Percentiles rank a stretch among this genome's conserved stretches.
Conservation (phyloP, 108 stramenopile genomes). For the Fragilariopsis cylindrus region DNA sequence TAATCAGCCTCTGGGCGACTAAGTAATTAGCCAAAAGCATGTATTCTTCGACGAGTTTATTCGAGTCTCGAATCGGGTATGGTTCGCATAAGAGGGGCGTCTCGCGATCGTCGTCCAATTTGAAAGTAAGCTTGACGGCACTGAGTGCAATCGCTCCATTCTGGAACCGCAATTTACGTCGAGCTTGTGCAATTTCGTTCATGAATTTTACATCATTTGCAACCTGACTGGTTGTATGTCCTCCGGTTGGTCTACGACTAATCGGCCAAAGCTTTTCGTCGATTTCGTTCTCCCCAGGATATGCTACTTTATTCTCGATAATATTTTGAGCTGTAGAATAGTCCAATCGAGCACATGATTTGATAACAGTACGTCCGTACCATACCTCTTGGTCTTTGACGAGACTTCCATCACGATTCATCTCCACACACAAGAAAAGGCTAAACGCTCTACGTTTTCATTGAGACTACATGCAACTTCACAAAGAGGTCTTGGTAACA, state of each 20-base stretch:
- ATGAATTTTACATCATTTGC: constrained; percentile 87
- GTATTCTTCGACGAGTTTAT: constrained; percentile 95
- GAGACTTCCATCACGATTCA: constrained; percentile 91
- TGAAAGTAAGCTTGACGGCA: constrained; percentile 89
- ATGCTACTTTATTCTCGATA: constrained; percentile 80
- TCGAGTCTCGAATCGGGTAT: constrained; percentile 93
- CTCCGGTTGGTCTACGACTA: constrained; percentile 82
- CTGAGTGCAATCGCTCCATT: constrained; percentile 92
- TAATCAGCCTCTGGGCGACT: constrained; percentile 92
- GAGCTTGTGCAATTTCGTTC: constrained; percentile 85
- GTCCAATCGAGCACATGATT: constrained; percentile 92
- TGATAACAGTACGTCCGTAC: constrained; percentile 94
- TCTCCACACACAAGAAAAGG: constrained; percentile 95
- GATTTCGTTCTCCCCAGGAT: constrained; percentile 41
- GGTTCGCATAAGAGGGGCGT: constrained; percentile 77
- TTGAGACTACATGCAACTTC: constrained; percentile 95
- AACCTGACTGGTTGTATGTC: constrained; percentile 81
- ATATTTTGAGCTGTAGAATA: constrained; percentile 95
- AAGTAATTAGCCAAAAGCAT: constrained; percentile 98
- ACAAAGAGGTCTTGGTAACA: constrained; percentile 91
- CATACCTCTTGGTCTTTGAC: constrained; percentile 73
- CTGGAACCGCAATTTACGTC: constrained; percentile 76
- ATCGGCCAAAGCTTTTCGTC: constrained; percentile 75
- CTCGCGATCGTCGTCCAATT: constrained; percentile 85
- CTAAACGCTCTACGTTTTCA: constrained; percentile 92